Percentiles rank a stretch among this genome's conserved stretches.
Evolutionary conservation across 2,329 filamentous ascomycete species (phyloP).

Genomic region (Calonectria crousiana): DNA sequence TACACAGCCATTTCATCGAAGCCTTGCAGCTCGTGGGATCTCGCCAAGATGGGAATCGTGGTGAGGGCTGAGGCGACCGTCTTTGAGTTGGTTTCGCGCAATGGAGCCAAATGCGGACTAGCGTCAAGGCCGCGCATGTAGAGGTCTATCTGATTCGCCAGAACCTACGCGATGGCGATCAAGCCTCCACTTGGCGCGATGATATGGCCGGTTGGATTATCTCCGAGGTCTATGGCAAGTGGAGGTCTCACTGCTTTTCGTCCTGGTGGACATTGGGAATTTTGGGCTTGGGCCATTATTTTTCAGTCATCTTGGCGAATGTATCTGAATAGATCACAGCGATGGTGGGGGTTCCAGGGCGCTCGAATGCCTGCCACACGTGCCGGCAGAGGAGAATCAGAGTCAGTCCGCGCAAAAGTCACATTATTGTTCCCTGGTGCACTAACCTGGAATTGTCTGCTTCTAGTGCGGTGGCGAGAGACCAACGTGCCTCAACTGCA

Average conservation of each 20-base stretch:
- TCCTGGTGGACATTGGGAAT: not conserved
- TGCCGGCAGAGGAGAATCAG: constrained; percentile 20
- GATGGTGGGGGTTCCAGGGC: constrained; percentile 27
- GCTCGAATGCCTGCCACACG: constrained; percentile 25
- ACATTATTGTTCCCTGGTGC: not conserved
- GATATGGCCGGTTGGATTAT: not conserved
- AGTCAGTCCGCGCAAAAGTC: not conserved
- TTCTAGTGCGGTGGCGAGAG: constrained; percentile 22
- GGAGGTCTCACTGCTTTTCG: not conserved
- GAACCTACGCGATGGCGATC: not conserved
- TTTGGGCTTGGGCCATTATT: not conserved
- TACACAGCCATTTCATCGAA: not conserved
- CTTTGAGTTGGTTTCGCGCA: not conserved
- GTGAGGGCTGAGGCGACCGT: not conserved
- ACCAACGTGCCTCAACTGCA: constrained; percentile 18
- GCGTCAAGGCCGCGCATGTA: not conserved
- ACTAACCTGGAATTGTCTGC: not conserved
- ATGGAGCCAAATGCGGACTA: not conserved
- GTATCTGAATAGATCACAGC: too few species aligned
- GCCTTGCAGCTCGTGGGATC: not conserved
- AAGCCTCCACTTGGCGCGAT: not conserved
- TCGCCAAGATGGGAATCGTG: not conserved
- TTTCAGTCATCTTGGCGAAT: not conserved
- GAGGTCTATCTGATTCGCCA: not conserved
- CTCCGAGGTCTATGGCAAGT: not conserved